These are phyloP conservation scores for Rhizopogon vulgaris DNA, from an alignment of 768 basidiomycete species.

Conservation along the genomic window DNA sequence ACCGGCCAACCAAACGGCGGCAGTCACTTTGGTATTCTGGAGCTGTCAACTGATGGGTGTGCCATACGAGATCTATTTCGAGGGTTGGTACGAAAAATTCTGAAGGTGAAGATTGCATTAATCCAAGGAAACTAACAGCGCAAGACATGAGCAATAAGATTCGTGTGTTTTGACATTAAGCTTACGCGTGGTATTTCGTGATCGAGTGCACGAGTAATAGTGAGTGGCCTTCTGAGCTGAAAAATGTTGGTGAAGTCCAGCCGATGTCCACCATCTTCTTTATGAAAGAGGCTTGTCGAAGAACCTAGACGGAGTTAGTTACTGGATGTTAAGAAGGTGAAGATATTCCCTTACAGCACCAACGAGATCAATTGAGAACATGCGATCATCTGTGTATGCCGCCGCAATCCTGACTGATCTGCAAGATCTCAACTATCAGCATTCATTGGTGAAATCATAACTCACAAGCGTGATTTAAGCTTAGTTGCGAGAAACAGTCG, in stretches of 20 bases:
- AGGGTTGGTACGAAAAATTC: conserved; percentile 51
- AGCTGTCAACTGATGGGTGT: conserved; percentile 55
- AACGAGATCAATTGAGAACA: conserved; percentile 48
- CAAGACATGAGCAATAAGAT: neutral
- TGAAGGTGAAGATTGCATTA: conserved; percentile 39
- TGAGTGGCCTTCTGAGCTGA: conserved; percentile 19
- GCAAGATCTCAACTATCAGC: neutral
- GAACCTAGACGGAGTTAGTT: conserved; percentile 25
- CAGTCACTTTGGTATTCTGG: conserved; percentile 37
- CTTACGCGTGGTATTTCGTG: conserved; percentile 51
- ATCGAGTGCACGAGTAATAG: conserved; percentile 42
- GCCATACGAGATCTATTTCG: conserved; percentile 69
- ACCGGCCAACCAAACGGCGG: conserved; percentile 32
- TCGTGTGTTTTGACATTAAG: neutral
- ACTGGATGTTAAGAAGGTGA: neutral
- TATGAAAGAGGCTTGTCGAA: conserved; percentile 50
- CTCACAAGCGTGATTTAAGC: conserved; percentile 13
- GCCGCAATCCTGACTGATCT: conserved; percentile 33
- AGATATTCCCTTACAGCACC: conserved; percentile 38
- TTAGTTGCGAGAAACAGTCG: neutral
- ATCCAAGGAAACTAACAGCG: conserved; percentile 38
- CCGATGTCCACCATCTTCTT: conserved; percentile 45
- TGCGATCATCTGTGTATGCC: conserved; percentile 43
- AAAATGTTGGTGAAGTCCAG: conserved; percentile 42
- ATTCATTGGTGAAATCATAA: neutral